phyloP scores from a whole-genome alignment of 2,329 filamentous ascomycete species.

The Chaetomiaceae sp. region DNA sequence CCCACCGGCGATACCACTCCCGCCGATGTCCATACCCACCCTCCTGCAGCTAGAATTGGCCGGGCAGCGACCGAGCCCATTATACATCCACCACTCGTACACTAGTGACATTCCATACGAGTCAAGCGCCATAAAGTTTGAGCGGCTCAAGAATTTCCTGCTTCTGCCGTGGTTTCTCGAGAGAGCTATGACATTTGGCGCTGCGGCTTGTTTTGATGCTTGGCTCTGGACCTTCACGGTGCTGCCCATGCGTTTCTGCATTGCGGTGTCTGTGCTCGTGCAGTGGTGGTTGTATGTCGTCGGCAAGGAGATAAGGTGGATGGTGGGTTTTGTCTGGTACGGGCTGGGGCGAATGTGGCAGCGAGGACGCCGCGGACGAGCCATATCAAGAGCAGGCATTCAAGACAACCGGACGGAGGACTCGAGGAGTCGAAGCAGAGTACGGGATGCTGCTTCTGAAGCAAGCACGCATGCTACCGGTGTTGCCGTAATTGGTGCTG shows the following conservation, averaged over 20 bases:
- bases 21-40: conserved; percentile 63
- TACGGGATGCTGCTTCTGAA: conserved; percentile 16
- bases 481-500: neutral
- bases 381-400: conserved; percentile 28
- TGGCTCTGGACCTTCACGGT: conserved; percentile 98
- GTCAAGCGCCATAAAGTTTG: conserved; percentile 85
- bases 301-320: conserved; percentile 65
- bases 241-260: conserved; percentile 79
- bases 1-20: conserved; percentile 54
- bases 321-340: conserved; percentile 72
- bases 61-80: conserved; percentile 56
- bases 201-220: conserved; percentile 85
- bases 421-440: conserved; percentile 38
- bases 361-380: conserved; percentile 47
- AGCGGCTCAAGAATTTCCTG: conserved; percentile 85
- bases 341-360: conserved; percentile 77
- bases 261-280: conserved; percentile 70
- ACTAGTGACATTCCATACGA: conserved; percentile 70
- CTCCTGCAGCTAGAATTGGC: conserved; percentile 62
- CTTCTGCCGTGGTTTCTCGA: conserved; percentile 78
- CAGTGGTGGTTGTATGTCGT: conserved; percentile 75
- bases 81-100: conserved; percentile 61
- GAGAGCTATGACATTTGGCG: conserved; percentile 79
- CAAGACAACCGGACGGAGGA: conserved; percentile 31
- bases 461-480: neutral